Percentiles rank a stretch among this genome's conserved stretches.
These are phyloP conservation scores for Gloeostereum incarnatum DNA, from an alignment of 768 basidiomycete species.

Conservation along the genomic window DNA sequence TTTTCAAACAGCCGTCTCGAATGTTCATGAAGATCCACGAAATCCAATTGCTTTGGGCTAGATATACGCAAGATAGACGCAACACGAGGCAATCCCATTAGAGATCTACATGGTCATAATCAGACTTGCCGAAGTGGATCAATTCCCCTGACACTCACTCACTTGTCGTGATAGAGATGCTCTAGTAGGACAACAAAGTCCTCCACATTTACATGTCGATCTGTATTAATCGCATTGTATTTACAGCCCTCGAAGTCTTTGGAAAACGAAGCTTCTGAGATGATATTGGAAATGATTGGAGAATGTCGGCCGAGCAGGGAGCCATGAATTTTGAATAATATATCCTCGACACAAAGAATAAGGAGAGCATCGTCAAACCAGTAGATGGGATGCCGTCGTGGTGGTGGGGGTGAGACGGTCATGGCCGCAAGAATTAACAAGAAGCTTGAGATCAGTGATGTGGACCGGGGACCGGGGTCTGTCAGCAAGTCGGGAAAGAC, in stretches of 20 bases:
- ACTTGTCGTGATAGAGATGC: constrained; percentile 64
- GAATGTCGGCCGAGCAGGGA: constrained; percentile 47
- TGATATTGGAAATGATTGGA: constrained; percentile 7
- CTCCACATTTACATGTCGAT: constrained; percentile 9
- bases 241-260: constrained; percentile 1
- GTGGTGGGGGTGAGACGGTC: too few relatives aligned
- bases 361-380: constrained; percentile 66
- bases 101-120: constrained; percentile 5
- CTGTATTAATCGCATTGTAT: background rate
- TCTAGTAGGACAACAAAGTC: constrained; percentile 53
- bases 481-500: too few relatives aligned
- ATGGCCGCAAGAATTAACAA: too few relatives aligned
- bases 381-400: constrained; percentile 39
- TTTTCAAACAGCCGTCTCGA: constrained; percentile 31
- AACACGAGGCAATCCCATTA: constrained; percentile 39
- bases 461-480: too few relatives aligned
- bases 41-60: constrained; percentile 43
- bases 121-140: constrained; percentile 6
- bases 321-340: constrained; percentile 49
- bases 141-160: constrained; percentile 19
- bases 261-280: constrained; percentile 16
- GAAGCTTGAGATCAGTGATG: too few relatives aligned
- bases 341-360: constrained; percentile 31
- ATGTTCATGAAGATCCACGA: constrained; percentile 39
- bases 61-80: constrained; percentile 49